Conservation (phyloP, 495 filamentous ascomycete species). For the Lasiosphaeria hispida region DNA sequence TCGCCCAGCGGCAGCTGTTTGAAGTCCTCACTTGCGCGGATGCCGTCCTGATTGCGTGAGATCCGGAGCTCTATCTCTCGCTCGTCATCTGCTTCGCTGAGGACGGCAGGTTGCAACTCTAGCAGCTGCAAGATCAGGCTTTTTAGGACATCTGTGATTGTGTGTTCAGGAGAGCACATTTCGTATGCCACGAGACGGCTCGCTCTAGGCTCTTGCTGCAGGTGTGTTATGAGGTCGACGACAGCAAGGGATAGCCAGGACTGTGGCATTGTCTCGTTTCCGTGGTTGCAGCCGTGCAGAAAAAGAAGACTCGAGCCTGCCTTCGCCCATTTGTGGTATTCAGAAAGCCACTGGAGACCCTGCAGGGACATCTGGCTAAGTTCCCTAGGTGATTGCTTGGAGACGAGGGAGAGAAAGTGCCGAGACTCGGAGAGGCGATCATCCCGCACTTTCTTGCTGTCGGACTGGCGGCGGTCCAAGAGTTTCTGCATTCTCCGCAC, state of each 20-base stretch:
- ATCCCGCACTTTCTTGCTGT: not conserved
- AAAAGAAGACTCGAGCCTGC: not conserved
- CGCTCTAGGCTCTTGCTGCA: not conserved
- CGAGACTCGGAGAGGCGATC: not conserved
- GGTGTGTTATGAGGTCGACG: not conserved
- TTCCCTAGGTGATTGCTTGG: not conserved
- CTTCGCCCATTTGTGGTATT: not conserved
- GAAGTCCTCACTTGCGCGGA: not conserved
- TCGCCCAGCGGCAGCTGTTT: not conserved
- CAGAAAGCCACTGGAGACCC: not conserved
- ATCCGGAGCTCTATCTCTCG: slow-evolving; percentile 5
- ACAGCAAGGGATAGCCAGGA: slow-evolving; percentile 11
- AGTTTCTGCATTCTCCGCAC: not conserved
- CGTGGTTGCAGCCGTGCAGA: slow-evolving; percentile 7
- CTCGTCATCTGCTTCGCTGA: slow-evolving; percentile 7
- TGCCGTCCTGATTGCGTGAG: not conserved
- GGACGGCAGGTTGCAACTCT: slow-evolving; percentile 3
- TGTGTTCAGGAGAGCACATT: slow-evolving; percentile 1
- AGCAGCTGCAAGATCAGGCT: slow-evolving; percentile 5
- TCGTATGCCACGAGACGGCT: not conserved
- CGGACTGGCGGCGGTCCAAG: not conserved
- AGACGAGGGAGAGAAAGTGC: not conserved
- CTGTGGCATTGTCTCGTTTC: not conserved
- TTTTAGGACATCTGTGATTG: not conserved
- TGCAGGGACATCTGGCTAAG: not conserved